phyloP scores from a whole-genome alignment of 805 yeast species.

The Saccharomycopsis amapae region DNA sequence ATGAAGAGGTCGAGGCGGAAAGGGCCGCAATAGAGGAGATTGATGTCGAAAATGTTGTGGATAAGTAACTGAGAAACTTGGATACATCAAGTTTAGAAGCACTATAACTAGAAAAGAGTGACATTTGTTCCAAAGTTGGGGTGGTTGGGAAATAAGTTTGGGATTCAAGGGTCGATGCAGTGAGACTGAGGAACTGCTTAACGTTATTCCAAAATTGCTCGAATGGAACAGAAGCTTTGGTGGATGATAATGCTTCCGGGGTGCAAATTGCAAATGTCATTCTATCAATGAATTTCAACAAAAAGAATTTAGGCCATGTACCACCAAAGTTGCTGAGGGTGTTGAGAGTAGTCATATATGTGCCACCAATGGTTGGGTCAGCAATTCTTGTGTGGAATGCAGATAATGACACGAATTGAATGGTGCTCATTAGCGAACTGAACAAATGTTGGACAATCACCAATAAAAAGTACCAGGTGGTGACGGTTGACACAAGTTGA shows the following conservation, averaged over 20 bases:
- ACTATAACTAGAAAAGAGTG: slow-evolving; percentile 1
- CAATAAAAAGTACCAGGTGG: slow-evolving; percentile 50
- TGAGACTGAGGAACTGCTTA: slow-evolving; percentile 1
- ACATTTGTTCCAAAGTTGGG: slow-evolving; percentile 7
- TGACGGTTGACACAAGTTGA: slow-evolving; percentile 31
- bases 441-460: slow-evolving; percentile 78
- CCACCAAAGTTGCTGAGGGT: slow-evolving; percentile 93
- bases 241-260: slow-evolving; percentile 24
- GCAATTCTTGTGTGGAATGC: slow-evolving; percentile 95
- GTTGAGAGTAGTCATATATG: slow-evolving; percentile 94
- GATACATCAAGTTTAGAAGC: slow-evolving; percentile 2
- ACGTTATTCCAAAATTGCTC: slow-evolving; percentile 11
- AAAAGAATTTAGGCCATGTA: slow-evolving; percentile 90
- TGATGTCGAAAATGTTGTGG: background rate
- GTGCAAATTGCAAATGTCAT: slow-evolving; percentile 63
- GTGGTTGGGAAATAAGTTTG: background rate
- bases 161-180: background rate
- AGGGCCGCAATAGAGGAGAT: background rate
- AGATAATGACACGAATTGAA: slow-evolving; percentile 89
- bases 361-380: slow-evolving; percentile 94
- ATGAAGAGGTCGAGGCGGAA: background rate
- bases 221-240: slow-evolving; percentile 12
- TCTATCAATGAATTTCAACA: slow-evolving; percentile 71
- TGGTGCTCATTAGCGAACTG: slow-evolving; percentile 88
- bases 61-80: slow-evolving; percentile 1